Base-by-base conservation (phyloP, 1,284 basidiomycete genomes). In the Tilletia caries region DNA sequence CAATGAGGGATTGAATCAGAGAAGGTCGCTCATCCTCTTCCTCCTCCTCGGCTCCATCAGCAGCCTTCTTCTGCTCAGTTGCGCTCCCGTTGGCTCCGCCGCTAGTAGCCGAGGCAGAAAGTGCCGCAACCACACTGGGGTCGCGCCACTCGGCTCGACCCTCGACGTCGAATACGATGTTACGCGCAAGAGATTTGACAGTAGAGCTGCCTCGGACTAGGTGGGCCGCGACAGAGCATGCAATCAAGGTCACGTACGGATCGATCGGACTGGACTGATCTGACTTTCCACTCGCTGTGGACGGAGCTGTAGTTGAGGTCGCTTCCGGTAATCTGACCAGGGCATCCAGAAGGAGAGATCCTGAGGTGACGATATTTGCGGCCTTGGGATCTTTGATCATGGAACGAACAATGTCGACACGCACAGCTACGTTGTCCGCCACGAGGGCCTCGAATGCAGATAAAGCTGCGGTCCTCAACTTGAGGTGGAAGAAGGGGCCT, bases 1-100 rank as follows among this genome's bases (percentile, higher is more conserved):
- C 90, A 4, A 88, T 85, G 0, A 88, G 78, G 18, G 87, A 83
- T 71, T 87, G 86, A 3, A 88, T 84, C 6, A 88, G 81, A 2
- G 84, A 84, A 2, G 81, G 76, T 3, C 80, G 79, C 13, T 87
- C 86, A 65, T 86, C 86, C 25, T 87, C 86, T 60, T 86, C 86
- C 33, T 86, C 86, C 6, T 72, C 70, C 32, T 85, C 85, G 2
- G 84, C 84, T 33, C 69, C 71, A 44, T 73, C 72, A 6, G 46
- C 72, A 71, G 2, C 58, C 68, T n/a, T 67, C 62, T 50, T 69
- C 29, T 52, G 50, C 8, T 71, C 67, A 27, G 70, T 52, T 6
- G 69, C 70, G 18, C 50, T 66, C 4, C 54, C 67, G 6, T 66
- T 44, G 54, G 70, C 52, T 12, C 29, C 27, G 27, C 15, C 29